Conservation (phyloP, 768 basidiomycete genomes). For the Omphalotus guepiniiformis region DNA sequence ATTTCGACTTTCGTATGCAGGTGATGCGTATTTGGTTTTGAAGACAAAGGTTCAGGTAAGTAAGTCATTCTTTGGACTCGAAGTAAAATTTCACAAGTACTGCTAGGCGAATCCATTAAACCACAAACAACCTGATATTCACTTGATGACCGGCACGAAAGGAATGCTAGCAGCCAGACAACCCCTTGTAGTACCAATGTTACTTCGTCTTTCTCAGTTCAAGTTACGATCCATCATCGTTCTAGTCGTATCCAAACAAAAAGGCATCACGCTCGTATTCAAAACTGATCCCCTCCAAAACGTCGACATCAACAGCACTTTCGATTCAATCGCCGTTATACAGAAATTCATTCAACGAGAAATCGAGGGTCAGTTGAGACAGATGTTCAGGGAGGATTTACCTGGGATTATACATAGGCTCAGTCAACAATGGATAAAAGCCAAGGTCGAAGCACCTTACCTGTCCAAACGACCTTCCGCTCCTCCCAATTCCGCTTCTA, state of each 20-base stretch:
- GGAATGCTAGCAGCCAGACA: constrained; percentile 94
- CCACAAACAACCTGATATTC: constrained; percentile 87
- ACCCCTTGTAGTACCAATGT: constrained; percentile 97
- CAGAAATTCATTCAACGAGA: constrained; percentile 97
- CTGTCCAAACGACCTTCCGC: constrained; percentile 49
- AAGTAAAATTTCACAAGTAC: constrained; percentile 2
- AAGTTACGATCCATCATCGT: constrained; percentile 94
- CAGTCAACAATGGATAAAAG: constrained; percentile 93
- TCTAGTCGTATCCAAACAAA: constrained; percentile 94
- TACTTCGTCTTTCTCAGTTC: constrained; percentile 93
- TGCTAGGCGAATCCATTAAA: constrained; percentile 89
- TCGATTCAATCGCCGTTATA: constrained; percentile 96
- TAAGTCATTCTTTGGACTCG: background rate
- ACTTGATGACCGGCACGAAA: constrained; percentile 74
- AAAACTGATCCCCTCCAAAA: constrained; percentile 98
- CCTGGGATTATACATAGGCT: constrained; percentile 96
- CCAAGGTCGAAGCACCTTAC: constrained; percentile 92
- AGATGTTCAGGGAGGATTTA: constrained; percentile 97
- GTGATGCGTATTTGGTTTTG: constrained; percentile 85
- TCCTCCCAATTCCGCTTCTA: constrained; percentile 19
- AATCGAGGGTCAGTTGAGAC: constrained; percentile 93
- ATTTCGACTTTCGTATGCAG: constrained; percentile 90
- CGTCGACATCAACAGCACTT: constrained; percentile 96
- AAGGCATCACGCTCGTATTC: constrained; percentile 98
- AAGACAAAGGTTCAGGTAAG: constrained; percentile 91